phyloP scores from a whole-genome alignment of 257 asterid genomes.

The Leonotis leonurus region DNA sequence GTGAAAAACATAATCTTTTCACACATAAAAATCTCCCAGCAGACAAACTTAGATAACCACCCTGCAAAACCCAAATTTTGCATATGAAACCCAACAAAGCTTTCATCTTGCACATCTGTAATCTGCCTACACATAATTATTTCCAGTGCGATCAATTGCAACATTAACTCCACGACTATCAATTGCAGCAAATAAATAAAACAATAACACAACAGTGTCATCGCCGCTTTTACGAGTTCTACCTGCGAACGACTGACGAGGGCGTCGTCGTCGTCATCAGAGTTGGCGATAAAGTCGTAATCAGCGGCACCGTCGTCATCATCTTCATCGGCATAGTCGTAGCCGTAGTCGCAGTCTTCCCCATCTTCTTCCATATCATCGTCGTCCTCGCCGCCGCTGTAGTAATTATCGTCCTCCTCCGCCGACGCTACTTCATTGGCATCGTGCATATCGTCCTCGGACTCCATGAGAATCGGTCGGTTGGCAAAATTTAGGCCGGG shows the following conservation, averaged over 20 bases:
- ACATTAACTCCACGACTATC: slow-evolving; percentile 4
- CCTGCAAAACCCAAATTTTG: background rate
- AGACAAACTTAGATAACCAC: background rate
- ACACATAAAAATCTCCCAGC: slow-evolving; percentile 5
- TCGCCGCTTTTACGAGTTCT: background rate
- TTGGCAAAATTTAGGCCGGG: slow-evolving; percentile 5
- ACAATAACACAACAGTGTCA: background rate
- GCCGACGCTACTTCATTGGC: slow-evolving; percentile 70
- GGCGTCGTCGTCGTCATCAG: slow-evolving; percentile 52
- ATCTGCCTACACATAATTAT: background rate
- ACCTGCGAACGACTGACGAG: slow-evolving; percentile 69
- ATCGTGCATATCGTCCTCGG: slow-evolving; percentile 95
- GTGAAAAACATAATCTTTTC: background rate
- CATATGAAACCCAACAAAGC: background rate
- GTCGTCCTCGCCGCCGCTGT: slow-evolving; percentile 55
- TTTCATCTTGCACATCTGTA: background rate
- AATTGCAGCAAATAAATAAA: background rate
- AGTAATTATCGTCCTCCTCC: slow-evolving; percentile 77
- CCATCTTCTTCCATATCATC: slow-evolving; percentile 31
- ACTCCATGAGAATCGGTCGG: slow-evolving; percentile 42
- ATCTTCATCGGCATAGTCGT: slow-evolving; percentile 26
- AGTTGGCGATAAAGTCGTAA: slow-evolving; percentile 53
- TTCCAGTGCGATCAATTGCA: background rate
- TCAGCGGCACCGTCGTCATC: slow-evolving; percentile 49
- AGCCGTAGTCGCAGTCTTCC: slow-evolving; percentile 27